A percentile compares a stretch with the other conserved stretches of the same genome.
phyloP scores from a whole-genome alignment of 2,329 filamentous ascomycete genomes.

The Neonectria magnoliae region DNA sequence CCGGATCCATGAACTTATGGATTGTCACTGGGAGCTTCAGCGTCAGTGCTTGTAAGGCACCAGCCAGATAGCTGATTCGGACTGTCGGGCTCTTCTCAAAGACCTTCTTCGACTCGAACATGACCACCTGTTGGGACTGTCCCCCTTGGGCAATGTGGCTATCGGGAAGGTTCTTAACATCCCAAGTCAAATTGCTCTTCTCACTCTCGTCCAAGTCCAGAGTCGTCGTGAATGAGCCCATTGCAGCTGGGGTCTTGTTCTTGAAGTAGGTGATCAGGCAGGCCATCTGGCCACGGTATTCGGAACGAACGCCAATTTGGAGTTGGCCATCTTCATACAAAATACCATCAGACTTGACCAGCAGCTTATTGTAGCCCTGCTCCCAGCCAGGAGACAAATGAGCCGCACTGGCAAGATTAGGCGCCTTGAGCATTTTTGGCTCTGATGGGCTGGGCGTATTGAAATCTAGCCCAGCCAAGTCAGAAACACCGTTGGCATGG shows the following conservation, averaged over 20 bases:
- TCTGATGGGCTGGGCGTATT: slow-evolving; percentile 66
- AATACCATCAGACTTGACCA: slow-evolving; percentile 84
- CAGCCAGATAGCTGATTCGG: slow-evolving; percentile 92
- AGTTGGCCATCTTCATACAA: slow-evolving; percentile 96
- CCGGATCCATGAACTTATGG: slow-evolving; percentile 97
- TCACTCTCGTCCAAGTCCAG: slow-evolving; percentile 80
- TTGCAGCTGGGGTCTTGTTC: slow-evolving; percentile 87
- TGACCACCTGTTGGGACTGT: slow-evolving; percentile 92
- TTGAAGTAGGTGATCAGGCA: slow-evolving; percentile 96
- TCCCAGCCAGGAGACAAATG: slow-evolving; percentile 97
- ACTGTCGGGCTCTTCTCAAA: slow-evolving; percentile 91
- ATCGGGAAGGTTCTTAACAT: slow-evolving; percentile 89
- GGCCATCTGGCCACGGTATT: slow-evolving; percentile 95
- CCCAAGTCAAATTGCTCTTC: slow-evolving; percentile 77
- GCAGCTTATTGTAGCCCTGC: slow-evolving; percentile 82
- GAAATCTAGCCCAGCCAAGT: slow-evolving; percentile 87
- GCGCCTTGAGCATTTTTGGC: slow-evolving; percentile 69
- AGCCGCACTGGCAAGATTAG: slow-evolving; percentile 90
- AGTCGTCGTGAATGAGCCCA: slow-evolving; percentile 94
- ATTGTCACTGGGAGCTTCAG: slow-evolving; percentile 87
- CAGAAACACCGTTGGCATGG: slow-evolving; percentile 63
- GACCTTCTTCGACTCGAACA: slow-evolving; percentile 87
- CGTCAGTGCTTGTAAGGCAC: slow-evolving; percentile 90
- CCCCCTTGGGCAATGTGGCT: slow-evolving; percentile 77
- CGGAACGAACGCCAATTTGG: slow-evolving; percentile 89